Conservation (phyloP, 2,329 filamentous ascomycete genomes). For the Didymella glomerata region DNA sequence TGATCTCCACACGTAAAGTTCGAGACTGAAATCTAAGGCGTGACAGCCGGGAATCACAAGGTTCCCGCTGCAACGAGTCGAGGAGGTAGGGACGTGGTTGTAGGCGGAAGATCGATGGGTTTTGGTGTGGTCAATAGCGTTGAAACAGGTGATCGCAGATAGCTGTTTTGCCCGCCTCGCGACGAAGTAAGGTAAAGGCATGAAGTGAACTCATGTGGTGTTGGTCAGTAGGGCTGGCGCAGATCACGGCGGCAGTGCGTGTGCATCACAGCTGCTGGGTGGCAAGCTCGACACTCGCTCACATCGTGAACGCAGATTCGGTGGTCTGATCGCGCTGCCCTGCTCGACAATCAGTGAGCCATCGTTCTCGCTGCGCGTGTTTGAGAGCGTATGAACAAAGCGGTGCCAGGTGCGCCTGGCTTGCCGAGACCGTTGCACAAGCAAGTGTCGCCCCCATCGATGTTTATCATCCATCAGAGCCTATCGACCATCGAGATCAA, state of each 20-base stretch:
- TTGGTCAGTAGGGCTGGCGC: neutral
- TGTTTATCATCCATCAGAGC: neutral
- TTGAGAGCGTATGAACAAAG: neutral
- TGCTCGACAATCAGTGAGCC: neutral
- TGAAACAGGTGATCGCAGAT: neutral
- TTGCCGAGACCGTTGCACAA: neutral
- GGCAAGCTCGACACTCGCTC: neutral
- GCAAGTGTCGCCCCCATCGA: neutral
- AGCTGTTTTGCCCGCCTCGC: neutral
- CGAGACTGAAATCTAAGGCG: constrained; percentile 6
- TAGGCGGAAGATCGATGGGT: neutral
- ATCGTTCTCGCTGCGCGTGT: neutral
- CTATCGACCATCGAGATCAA: neutral
- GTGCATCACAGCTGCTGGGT: neutral
- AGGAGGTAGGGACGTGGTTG: neutral
- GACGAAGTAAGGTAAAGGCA: neutral
- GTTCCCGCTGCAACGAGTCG: constrained; percentile 4
- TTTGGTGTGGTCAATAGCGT: neutral
- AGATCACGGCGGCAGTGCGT: neutral
- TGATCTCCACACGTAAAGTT: constrained; percentile 11
- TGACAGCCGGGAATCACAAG: constrained; percentile 9
- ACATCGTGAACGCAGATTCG: neutral
- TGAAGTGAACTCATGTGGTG: too few species aligned
- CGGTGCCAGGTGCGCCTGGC: neutral
- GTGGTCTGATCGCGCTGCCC: neutral